A percentile compares a stretch with the other conserved stretches of the same genome.
These are phyloP conservation scores for Lipomyces mesembrius DNA, from an alignment of 805 yeast species.

Conservation along the genomic window DNA sequence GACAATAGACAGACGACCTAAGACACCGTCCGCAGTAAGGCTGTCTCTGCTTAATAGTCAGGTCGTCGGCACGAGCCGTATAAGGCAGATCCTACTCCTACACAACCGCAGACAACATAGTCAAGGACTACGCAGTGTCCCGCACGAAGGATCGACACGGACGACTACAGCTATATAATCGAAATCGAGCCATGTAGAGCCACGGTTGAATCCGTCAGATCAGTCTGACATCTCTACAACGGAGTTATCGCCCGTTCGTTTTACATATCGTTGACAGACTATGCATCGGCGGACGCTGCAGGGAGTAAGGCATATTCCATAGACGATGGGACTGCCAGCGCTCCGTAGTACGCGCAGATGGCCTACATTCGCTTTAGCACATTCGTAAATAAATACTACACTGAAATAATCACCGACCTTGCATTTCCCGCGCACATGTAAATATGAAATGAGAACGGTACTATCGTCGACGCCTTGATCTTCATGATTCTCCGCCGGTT, in stretches of 20 bases:
- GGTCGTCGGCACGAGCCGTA: not conserved
- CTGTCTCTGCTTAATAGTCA: too few species aligned
- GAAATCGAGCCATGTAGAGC: not conserved
- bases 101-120: not conserved
- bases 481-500: not conserved
- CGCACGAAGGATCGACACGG: not conserved
- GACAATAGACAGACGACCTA: not conserved
- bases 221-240: not conserved
- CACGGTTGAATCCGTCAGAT: not conserved
- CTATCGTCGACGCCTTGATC: slow-evolving; percentile 2
- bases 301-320: slow-evolving; percentile 5
- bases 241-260: not conserved
- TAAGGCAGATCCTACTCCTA: not conserved
- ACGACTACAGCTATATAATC: not conserved
- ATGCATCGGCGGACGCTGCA: not conserved
- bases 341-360: slow-evolving; percentile 32
- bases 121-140: too few species aligned
- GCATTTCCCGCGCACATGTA: slow-evolving; percentile 25
- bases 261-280: not conserved
- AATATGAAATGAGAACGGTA: slow-evolving; percentile 17
- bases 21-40: too few species aligned
- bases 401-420: slow-evolving; percentile 15
- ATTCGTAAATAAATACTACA: not conserved
- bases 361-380: slow-evolving; percentile 13
- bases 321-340: slow-evolving; percentile 21